Conservation (phyloP, 2,329 filamentous ascomycete species). For the Clarireedia homoeocarpa region DNA sequence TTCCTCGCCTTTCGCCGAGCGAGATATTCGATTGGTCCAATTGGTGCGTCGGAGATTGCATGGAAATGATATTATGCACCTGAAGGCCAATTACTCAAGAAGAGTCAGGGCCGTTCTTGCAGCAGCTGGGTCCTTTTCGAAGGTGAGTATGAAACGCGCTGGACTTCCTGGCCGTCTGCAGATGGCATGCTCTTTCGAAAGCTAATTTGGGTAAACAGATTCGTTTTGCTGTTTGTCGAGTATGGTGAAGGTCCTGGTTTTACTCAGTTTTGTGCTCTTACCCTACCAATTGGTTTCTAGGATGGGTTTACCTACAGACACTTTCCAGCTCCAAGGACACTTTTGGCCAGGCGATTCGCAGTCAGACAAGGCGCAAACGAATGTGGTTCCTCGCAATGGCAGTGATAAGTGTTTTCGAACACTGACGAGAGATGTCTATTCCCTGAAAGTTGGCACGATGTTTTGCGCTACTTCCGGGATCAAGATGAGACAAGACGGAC, state of each 20-base stretch:
- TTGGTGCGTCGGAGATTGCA: constrained; percentile 44
- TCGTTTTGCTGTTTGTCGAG: neutral
- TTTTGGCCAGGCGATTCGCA: too few species aligned
- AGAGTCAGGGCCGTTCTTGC: constrained; percentile 14
- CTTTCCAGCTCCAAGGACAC: neutral
- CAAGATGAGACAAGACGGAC: constrained; percentile 19
- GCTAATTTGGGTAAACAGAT: neutral
- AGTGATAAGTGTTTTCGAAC: constrained; percentile 4
- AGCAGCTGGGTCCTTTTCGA: constrained; percentile 12
- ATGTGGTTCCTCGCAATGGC: neutral
- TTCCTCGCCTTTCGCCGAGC: constrained; percentile 52
- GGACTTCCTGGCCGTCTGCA: constrained; percentile 1
- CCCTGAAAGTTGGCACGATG: constrained; percentile 2
- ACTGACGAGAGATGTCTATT: neutral
- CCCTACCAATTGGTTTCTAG: neutral
- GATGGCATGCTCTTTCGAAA: constrained; percentile 16
- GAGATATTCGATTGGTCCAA: constrained; percentile 34
- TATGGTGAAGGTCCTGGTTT: neutral
- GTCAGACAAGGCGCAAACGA: neutral
- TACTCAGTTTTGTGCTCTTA: neutral
- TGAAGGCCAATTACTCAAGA: constrained; percentile 12
- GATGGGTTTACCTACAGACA: neutral
- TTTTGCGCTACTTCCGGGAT: constrained; percentile 18
- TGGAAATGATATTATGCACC: constrained; percentile 33
- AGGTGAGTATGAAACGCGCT: constrained; percentile 12